Conservation (phyloP, 2,329 filamentous ascomycete genomes). For the Waltergamsia citrina region DNA sequence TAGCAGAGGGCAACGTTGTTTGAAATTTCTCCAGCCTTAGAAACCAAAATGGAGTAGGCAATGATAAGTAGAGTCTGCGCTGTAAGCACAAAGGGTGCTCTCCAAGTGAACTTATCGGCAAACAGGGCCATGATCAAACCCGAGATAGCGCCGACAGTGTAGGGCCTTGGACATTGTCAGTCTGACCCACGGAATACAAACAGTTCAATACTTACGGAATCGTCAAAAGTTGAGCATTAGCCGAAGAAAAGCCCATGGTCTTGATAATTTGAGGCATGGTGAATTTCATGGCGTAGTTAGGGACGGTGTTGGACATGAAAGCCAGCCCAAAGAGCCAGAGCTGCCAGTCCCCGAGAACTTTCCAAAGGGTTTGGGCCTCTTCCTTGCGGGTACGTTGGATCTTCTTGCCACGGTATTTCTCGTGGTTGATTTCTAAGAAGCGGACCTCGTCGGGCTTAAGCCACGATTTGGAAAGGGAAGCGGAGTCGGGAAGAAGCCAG, state of each 20-base stretch:
- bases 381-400: background rate
- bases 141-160: slow-evolving; percentile 7
- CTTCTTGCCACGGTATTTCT: background rate
- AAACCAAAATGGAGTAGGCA: slow-evolving; percentile 21
- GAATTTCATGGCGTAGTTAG: slow-evolving; percentile 21
- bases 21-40: slow-evolving; percentile 19
- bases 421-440: background rate
- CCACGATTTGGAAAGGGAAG: slow-evolving; percentile 1
- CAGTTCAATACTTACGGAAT: slow-evolving; percentile 19
- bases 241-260: slow-evolving; percentile 27
- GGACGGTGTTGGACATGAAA: slow-evolving; percentile 29
- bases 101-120: slow-evolving; percentile 23
- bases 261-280: slow-evolving; percentile 27
- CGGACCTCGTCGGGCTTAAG: background rate
- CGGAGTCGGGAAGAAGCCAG: slow-evolving; percentile 29
- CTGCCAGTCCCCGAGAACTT: slow-evolving; percentile 36
- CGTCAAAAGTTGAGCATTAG: slow-evolving; percentile 19
- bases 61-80: slow-evolving; percentile 18
- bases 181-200: too few species aligned
- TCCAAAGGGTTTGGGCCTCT: slow-evolving; percentile 15
- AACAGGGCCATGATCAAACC: slow-evolving; percentile 16
- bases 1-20: slow-evolving; percentile 20
- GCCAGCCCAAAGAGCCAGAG: slow-evolving; percentile 30
- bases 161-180: background rate
- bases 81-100: slow-evolving; percentile 25